Evolutionary conservation across 208 protist genomes (phyloP).

Genomic region (Porcisia hertigi): DNA sequence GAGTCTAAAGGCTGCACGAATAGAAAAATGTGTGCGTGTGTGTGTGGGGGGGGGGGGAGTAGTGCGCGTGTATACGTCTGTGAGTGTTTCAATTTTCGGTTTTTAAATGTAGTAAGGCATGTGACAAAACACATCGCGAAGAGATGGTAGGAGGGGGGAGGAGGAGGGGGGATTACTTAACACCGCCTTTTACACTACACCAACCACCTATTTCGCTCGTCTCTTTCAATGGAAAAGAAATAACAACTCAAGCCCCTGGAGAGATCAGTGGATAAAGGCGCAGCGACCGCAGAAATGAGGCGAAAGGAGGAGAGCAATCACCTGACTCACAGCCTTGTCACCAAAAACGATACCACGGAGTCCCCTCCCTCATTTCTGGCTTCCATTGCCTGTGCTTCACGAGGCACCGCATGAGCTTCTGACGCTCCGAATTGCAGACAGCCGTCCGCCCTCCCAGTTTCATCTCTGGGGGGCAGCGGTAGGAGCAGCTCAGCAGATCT

Average conservation of each 20-base stretch:
- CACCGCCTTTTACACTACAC: not conserved
- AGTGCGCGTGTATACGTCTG: not conserved
- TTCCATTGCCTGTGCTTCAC: slow-evolving; percentile 72
- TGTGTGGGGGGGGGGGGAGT: too few species aligned
- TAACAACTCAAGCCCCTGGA: not conserved
- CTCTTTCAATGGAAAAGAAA: not conserved
- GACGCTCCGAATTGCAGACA: slow-evolving; percentile 61
- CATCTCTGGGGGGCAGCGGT: slow-evolving; percentile 68
- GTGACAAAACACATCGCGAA: not conserved
- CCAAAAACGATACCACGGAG: slow-evolving; percentile 55
- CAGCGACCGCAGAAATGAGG: not conserved
- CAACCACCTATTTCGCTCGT: not conserved
- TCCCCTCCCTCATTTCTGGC: slow-evolving; percentile 9
- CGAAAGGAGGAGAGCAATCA: not conserved
- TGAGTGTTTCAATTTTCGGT: not conserved
- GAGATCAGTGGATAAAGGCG: not conserved
- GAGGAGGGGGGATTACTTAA: not conserved
- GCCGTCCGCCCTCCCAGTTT: slow-evolving; percentile 71
- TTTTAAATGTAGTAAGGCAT: not conserved
- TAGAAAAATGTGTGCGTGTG: too few species aligned
- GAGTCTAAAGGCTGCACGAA: not conserved
- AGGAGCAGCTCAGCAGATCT: slow-evolving; percentile 57
- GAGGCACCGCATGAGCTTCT: slow-evolving; percentile 69
- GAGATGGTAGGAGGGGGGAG: too few species aligned
- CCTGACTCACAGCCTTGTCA: slow-evolving; percentile 9